Base-by-base conservation (phyloP, 768 basidiomycete genomes). In the Termitomyces sp. region DNA sequence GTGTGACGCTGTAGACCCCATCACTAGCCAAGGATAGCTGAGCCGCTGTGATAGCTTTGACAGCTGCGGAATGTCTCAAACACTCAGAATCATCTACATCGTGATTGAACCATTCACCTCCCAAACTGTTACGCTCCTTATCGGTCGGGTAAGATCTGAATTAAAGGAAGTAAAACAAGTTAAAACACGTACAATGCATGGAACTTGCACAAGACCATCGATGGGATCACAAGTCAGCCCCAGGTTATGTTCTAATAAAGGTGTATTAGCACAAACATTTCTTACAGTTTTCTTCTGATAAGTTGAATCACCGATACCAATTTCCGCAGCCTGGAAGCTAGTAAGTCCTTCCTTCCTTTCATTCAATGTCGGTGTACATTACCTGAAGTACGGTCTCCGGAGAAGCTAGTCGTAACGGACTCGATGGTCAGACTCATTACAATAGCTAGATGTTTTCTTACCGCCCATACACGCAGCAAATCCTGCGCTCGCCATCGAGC, bases 381-480 rank as follows among this genome's bases (percentile, higher is more conserved):
- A 85, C 86, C 74, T 91, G 90, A 16, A 91, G 72, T 5, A 91
- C 85, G 10, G 86, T 91, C 68, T 91, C 90, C 9, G 91, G 91
- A 2, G 87, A 82, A 40, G 88, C 91, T 87, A 60, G 12, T 51
- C 34, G 59, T 23, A 34, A 19, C 27, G 37, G 9, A 63, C 30
- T 32, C 16, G 42, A 32, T 11, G 43, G 37, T 40, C 21, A 32
- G 48, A 35, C 45, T 42, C 16, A 52, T 28, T 23, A 39, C 19
- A 27, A 7, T 37, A 9, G 5, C 44, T 3, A 17, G 6, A 41
- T 48, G 34, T 53, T 63, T 47, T 17, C 32, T 56, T 65, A 83
- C 88, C 89, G 57, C 95, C 95, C 87, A 97, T 89, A 66, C 92
- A 95, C 5, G 95, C 95, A 3, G 92, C 89, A 66, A 96, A 95